Percentiles rank a stretch among this genome's conserved stretches.
Conservation (phyloP, 1,284 basidiomycete species). For the Naganishia liquefaciens region DNA sequence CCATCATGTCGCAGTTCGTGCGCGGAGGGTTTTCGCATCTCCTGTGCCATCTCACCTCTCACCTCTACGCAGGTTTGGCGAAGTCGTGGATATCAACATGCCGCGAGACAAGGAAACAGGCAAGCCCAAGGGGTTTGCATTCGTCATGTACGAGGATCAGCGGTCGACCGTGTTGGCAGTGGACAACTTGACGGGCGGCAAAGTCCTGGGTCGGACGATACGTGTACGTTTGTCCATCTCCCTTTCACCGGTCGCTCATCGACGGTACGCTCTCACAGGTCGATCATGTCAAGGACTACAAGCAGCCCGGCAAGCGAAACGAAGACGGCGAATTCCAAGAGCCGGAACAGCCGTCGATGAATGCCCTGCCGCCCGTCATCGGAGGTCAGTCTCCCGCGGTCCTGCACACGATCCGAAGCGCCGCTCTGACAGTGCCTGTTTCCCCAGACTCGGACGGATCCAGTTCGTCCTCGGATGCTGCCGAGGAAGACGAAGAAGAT, state of each 20-base stretch:
- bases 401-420: conserved; percentile 17
- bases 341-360: conserved; percentile 76
- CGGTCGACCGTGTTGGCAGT: conserved; percentile 93
- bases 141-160: conserved; percentile 99
- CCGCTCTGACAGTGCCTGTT: conserved; percentile 21
- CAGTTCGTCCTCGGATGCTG: conserved; percentile 56
- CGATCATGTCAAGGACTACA: conserved; percentile 93
- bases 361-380: conserved; percentile 70
- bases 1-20: conserved; percentile 89
- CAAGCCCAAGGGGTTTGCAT: conserved; percentile 87
- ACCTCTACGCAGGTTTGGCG: conserved; percentile 70
- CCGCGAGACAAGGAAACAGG: conserved; percentile 89
- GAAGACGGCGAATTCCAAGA: conserved; percentile 89
- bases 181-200: conserved; percentile 95
- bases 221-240: conserved; percentile 58
- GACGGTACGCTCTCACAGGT: conserved; percentile 50
- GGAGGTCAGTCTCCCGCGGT: conserved; percentile 27
- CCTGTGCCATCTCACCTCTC: conserved; percentile 4
- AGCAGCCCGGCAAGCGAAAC: conserved; percentile 75
- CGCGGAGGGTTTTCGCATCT: no score
- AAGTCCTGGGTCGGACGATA: conserved; percentile 79
- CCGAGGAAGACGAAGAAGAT: conserved; percentile 86
- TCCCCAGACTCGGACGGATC: conserved; percentile 40
- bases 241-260: no score
- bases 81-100: conserved; percentile 91